Conservation (phyloP, 345 rosid genomes). For the Eucalyptus cloeziana region DNA sequence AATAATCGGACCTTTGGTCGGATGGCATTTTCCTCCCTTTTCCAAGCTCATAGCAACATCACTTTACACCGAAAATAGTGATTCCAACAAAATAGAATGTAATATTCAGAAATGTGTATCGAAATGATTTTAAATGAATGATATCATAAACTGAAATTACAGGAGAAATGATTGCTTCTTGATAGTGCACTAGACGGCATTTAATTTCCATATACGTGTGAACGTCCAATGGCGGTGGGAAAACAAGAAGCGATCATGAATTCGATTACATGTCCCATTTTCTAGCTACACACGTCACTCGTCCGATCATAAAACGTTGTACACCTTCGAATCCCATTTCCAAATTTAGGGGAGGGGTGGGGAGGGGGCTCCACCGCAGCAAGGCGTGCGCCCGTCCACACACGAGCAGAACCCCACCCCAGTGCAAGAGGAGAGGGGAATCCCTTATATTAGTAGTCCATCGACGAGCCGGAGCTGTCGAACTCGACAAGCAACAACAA, state of each 20-base stretch:
- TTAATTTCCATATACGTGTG: background rate
- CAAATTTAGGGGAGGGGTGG: background rate
- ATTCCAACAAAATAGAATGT: rapidly evolving
- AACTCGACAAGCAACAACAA: background rate
- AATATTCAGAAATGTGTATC: rapidly evolving
- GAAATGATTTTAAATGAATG: background rate
- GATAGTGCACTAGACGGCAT: rapidly evolving
- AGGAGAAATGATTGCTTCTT: background rate
- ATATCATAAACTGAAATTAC: background rate
- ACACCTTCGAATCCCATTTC: background rate
- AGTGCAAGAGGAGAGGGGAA: background rate
- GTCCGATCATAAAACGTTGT: background rate
- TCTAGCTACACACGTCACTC: background rate
- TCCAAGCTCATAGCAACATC: rapidly evolving
- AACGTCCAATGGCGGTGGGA: background rate
- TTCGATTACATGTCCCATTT: background rate
- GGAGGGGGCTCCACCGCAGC: background rate
- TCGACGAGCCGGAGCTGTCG: background rate
- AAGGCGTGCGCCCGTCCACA: background rate
- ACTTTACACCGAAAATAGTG: too few relatives aligned
- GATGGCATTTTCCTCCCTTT: too few relatives aligned
- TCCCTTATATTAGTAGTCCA: background rate
- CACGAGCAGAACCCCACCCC: background rate
- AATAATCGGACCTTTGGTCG: too few relatives aligned
- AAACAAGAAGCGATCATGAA: background rate